Evolutionary conservation across 73 alveolate species (phyloP), one percentile per base, ranked within the genome.

Genomic region (Paramecium primaurelia): DNA sequence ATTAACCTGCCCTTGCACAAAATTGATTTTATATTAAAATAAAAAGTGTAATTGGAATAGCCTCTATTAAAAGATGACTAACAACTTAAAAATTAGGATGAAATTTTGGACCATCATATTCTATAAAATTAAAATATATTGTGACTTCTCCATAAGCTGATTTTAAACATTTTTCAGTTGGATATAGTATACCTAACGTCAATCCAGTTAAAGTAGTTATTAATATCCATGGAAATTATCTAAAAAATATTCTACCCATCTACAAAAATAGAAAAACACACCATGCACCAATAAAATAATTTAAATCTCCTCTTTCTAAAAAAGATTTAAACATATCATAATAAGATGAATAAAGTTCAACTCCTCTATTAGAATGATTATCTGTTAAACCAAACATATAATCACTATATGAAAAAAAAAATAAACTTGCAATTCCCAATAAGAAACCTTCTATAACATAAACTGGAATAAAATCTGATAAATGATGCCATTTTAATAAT

Each of bases 291-390:
- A 40, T 12, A 1, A 47, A 40, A 80, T 26, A 80, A 12, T 40
- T 25, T 20, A 45, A 1, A 80, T 80, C 91, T 40, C 91, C 91
- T 80, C 91, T 80, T 25, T 49, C 45, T 25, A 1, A 20, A 47
- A 32, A 80, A 9, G 71, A 42, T 45, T 8, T 22, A 80, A 40
- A 80, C 91, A 80, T 80, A 42, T 80, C 91, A 18, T 42, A 80
- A 12, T 32, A 42, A 4, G 77, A n/a, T 42, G 45, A 22, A 37
- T 73, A 73, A 3, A 73, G 37, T 73, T 73, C 59, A 0, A 73
- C 59, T 18, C 91, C 91, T 80, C 91, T 80, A 80, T 80, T 80
- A 4, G 91, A 34, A 47, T 80, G 91, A 42, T 45, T 80, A 80
- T 80, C 91, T 6, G 91, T 80, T 25, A 80, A 47, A 1, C 91